phyloP scores from a whole-genome alignment of 1,284 basidiomycete species.

The Singerocomus inundabilis region DNA sequence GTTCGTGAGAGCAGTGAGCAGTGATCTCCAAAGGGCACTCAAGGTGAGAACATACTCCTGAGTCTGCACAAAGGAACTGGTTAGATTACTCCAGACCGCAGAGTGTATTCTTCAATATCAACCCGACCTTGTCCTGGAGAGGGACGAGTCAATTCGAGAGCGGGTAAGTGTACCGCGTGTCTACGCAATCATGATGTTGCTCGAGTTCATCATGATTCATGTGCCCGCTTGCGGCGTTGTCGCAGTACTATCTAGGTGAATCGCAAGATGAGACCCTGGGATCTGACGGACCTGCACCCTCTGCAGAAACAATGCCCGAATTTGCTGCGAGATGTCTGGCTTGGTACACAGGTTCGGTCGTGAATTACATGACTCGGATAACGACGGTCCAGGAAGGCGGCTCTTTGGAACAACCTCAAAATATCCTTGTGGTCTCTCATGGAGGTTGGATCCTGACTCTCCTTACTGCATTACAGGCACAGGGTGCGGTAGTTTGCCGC shows the following conservation, averaged over 20 bases:
- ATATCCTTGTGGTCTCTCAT: constrained; percentile 59
- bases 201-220: background rate
- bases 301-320: constrained; percentile 37
- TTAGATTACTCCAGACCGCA: constrained; percentile 49
- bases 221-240: background rate
- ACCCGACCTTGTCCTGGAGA: constrained; percentile 41
- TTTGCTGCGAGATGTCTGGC: constrained; percentile 46
- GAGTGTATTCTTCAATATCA: constrained; percentile 54
- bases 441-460: constrained; percentile 58
- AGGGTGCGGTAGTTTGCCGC: constrained; percentile 37
- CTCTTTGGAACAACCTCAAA: constrained; percentile 14
- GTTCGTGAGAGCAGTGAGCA: constrained; percentile 54
- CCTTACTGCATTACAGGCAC: constrained; percentile 43
- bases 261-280: constrained; percentile 45
- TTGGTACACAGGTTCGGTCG: constrained; percentile 60
- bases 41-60: constrained; percentile 41
- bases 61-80: background rate
- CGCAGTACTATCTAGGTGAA: constrained; percentile 53
- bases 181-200: background rate
- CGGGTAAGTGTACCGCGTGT: constrained; percentile 40
- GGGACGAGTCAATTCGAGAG: constrained; percentile 52
- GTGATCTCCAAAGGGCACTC: constrained; percentile 59
- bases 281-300: constrained; percentile 15
- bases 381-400: constrained; percentile 14
- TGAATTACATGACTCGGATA: constrained; percentile 36